These are phyloP conservation scores for Phialophora tarda DNA, from an alignment of 2,329 filamentous ascomycete species.

Conservation along the genomic window DNA sequence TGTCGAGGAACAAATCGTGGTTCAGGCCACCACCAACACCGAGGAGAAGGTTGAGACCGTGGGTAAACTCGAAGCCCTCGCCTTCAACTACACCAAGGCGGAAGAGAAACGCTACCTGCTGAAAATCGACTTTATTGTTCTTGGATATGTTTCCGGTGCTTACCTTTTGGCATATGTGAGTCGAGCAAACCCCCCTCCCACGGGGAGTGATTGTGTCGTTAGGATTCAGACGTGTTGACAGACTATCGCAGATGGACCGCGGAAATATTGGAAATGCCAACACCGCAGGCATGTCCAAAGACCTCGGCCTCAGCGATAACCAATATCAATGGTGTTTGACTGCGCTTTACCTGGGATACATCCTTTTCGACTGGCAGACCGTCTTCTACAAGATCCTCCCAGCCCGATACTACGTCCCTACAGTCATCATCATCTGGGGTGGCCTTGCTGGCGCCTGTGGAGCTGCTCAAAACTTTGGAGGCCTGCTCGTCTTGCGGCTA, in stretches of 20 bases:
- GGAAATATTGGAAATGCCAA: slow-evolving; percentile 70
- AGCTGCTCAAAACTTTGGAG: slow-evolving; percentile 48
- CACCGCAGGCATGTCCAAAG: slow-evolving; percentile 61
- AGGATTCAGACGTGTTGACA: slow-evolving; percentile 2
- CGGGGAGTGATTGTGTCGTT: background rate
- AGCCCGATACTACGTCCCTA: slow-evolving; percentile 56
- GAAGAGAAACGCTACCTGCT: slow-evolving; percentile 73
- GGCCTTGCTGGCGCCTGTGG: slow-evolving; percentile 46
- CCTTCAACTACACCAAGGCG: slow-evolving; percentile 58
- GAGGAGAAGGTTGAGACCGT: slow-evolving; percentile 21
- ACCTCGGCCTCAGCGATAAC: slow-evolving; percentile 57
- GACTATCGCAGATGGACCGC: slow-evolving; percentile 65
- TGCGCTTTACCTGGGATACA: slow-evolving; percentile 67
- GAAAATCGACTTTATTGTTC: slow-evolving; percentile 72
- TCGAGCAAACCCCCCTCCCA: background rate
- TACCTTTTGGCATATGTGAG: slow-evolving; percentile 76
- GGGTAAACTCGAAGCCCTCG: slow-evolving; percentile 19
- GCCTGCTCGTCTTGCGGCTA: slow-evolving; percentile 51
- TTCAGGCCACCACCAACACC: slow-evolving; percentile 6
- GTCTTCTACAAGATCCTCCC: slow-evolving; percentile 66
- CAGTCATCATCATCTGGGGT: slow-evolving; percentile 51
- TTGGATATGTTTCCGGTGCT: slow-evolving; percentile 58
- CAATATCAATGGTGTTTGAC: slow-evolving; percentile 67
- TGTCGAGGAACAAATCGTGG: slow-evolving; percentile 16
- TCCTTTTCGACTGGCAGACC: slow-evolving; percentile 70